Evolutionary conservation across 345 rosid species (phyloP).

Genomic region (Dimocarpus longan): DNA sequence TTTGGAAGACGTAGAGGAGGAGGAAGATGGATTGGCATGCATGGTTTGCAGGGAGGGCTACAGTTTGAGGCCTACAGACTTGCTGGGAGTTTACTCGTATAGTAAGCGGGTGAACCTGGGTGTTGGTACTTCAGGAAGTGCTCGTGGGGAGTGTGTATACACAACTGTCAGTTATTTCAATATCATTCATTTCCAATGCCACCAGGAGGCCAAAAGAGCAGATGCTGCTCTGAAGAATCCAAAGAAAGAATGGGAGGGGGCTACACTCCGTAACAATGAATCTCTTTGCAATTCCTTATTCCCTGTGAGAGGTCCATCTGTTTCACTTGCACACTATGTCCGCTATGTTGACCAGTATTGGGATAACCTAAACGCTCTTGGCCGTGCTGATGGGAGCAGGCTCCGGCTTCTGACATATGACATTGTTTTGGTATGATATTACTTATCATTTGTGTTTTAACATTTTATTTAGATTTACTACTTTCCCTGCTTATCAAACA

Average conservation of each 20-base stretch:
- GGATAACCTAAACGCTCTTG: slow-evolving; percentile 93
- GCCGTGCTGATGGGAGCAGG: slow-evolving; percentile 94
- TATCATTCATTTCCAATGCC: slow-evolving; percentile 96
- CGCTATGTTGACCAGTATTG: slow-evolving; percentile 91
- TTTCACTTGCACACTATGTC: slow-evolving; percentile 74
- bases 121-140: slow-evolving; percentile 84
- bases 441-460: not conserved
- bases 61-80: slow-evolving; percentile 88
- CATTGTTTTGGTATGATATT: slow-evolving; percentile 76
- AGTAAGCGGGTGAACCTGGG: slow-evolving; percentile 96
- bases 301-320: slow-evolving; percentile 89
- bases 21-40: slow-evolving; percentile 94
- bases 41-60: slow-evolving; percentile 99
- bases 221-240: slow-evolving; percentile 93
- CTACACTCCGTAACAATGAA: slow-evolving; percentile 90
- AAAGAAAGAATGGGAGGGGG: slow-evolving; percentile 99
- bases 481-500: not conserved
- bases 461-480: not conserved
- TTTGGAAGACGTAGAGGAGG: slow-evolving; percentile 93
- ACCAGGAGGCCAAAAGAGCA: slow-evolving; percentile 99
- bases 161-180: slow-evolving; percentile 97
- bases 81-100: slow-evolving; percentile 85
- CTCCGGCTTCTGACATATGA: slow-evolving; percentile 91
- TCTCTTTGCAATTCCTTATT: slow-evolving; percentile 96
- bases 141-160: slow-evolving; percentile 96